phyloP scores from a whole-genome alignment of 345 rosid species.

The Pseudoturritis turrita region DNA sequence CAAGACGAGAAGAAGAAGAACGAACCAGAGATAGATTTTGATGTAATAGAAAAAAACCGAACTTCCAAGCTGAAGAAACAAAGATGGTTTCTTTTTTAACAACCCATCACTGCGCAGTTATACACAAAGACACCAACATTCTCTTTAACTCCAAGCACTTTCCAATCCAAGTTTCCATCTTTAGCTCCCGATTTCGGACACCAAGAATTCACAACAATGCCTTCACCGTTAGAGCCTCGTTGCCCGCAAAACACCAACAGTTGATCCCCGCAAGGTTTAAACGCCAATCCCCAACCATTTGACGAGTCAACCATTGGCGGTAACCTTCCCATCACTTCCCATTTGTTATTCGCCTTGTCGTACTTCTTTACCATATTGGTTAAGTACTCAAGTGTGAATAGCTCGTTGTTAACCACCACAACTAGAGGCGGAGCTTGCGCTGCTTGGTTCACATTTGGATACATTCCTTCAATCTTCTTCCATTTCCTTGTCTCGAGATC shows the following conservation, averaged over 20 bases:
- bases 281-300: constrained; percentile 85
- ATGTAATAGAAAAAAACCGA: not conserved
- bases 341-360: constrained; percentile 51
- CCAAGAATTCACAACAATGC: constrained; percentile 73
- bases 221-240: constrained; percentile 59
- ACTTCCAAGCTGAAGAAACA: constrained; percentile 15
- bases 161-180: constrained; percentile 68
- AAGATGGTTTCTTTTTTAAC: constrained; percentile 22
- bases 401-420: constrained; percentile 67
- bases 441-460: constrained; percentile 67
- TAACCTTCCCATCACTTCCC: constrained; percentile 76
- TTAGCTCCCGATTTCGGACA: constrained; percentile 54
- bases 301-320: constrained; percentile 74
- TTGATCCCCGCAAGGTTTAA: constrained; percentile 68
- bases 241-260: constrained; percentile 75
- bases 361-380: constrained; percentile 81
- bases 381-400: constrained; percentile 61
- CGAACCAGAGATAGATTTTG: constrained; percentile 5
- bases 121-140: constrained; percentile 73
- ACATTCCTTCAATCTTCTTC: constrained; percentile 70
- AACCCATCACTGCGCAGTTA: constrained; percentile 86
- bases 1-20: not conserved
- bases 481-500: constrained; percentile 59
- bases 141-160: constrained; percentile 70
- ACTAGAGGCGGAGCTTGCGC: constrained; percentile 90